Evolutionary conservation across 208 protist genomes (phyloP), one percentile per base, ranked within the genome.

Genomic region (Strigomonas galati): DNA sequence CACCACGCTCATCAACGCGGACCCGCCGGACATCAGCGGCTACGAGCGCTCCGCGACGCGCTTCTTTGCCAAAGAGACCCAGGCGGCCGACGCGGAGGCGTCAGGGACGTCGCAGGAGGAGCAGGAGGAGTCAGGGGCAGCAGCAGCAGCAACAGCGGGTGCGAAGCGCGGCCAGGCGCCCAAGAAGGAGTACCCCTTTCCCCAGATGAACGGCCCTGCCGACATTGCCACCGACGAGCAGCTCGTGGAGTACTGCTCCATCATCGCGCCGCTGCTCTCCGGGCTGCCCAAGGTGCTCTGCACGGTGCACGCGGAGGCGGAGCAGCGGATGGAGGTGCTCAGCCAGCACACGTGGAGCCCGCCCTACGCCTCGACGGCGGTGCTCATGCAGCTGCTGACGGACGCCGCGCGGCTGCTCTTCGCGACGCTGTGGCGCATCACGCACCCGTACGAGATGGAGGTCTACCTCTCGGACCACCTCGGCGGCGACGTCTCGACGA

Each of bases 351-450:
- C 71, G 32, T 81, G 80, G 72, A 61, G 53, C 40, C 58, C 74
- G 5, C 84, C 81, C 0, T 74, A 70, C 1, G 74, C 67, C 1
- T 63, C 74, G 19, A 63, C 69, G 31, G 27, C 61, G 49, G 76
- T 90, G 35, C 58, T 92, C 17, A 62, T 84, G 28, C 72, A 69
- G 40, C 68, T 91, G n/a, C 71, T 85, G 21, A 61, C 88, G 19
- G 71, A 82, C 31, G 71, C 79, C 2, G 76, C 70, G 9, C 66
- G 79, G 37, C 71, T 55, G 2, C 83, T 90, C 65, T 89, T 95
- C 65, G 74, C 84, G 1, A 70, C 81, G 19, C 70, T 92, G 23
- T 95, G 89, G 89, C 84, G 89, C 51, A 80, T 89, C 31, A 85
- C 81, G 49, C 74, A 91, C 72, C 68, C 80, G 15, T 43, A 69